phyloP scores from a whole-genome alignment of 352 stramenopile species.

The Phytophthora lateralis region DNA sequence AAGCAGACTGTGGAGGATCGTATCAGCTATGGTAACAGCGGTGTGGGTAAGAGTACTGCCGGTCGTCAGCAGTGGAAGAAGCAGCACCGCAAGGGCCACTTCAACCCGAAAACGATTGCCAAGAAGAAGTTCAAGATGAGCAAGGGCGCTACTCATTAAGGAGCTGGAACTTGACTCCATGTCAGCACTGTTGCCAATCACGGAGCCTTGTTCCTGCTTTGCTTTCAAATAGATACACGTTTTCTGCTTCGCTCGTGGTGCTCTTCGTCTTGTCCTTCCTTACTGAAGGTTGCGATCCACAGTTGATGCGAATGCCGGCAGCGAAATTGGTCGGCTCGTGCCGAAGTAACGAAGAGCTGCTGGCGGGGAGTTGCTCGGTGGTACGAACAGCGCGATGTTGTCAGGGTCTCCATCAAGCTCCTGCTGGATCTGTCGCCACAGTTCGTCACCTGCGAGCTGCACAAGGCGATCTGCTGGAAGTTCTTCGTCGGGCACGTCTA shows the following conservation, averaged over 20 bases:
- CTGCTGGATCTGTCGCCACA: slow-evolving; percentile 53
- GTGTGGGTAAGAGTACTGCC: slow-evolving; percentile 92
- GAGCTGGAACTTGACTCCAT: slow-evolving; percentile 12
- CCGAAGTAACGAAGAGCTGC: slow-evolving; percentile 74
- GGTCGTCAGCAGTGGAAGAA: slow-evolving; percentile 95
- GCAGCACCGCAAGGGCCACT: slow-evolving; percentile 91
- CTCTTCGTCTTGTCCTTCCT: slow-evolving; percentile 7
- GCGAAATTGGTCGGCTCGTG: slow-evolving; percentile 35
- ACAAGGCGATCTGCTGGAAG: slow-evolving; percentile 36
- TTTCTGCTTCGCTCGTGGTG: slow-evolving; percentile 27
- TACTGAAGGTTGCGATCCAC: slow-evolving; percentile 39
- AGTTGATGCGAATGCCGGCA: slow-evolving; percentile 61
- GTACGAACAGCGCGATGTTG: slow-evolving; percentile 55
- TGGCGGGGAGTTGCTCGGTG: slow-evolving; percentile 64
- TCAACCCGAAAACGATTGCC: slow-evolving; percentile 89
- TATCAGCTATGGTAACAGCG: slow-evolving; percentile 90
- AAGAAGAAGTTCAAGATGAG: slow-evolving; percentile 86
- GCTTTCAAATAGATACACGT: slow-evolving; percentile 52
- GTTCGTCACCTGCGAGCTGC: slow-evolving; percentile 45
- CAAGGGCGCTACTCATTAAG: slow-evolving; percentile 69
- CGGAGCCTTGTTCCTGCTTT: slow-evolving; percentile 29
- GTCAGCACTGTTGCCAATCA: slow-evolving; percentile 4
- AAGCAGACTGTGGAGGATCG: slow-evolving; percentile 74
- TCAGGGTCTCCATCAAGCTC: slow-evolving; percentile 32
- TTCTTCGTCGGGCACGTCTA: slow-evolving; percentile 41